Conservation (phyloP, 2,329 filamentous ascomycete genomes). For the Aspergillus pseudotamarii region DNA sequence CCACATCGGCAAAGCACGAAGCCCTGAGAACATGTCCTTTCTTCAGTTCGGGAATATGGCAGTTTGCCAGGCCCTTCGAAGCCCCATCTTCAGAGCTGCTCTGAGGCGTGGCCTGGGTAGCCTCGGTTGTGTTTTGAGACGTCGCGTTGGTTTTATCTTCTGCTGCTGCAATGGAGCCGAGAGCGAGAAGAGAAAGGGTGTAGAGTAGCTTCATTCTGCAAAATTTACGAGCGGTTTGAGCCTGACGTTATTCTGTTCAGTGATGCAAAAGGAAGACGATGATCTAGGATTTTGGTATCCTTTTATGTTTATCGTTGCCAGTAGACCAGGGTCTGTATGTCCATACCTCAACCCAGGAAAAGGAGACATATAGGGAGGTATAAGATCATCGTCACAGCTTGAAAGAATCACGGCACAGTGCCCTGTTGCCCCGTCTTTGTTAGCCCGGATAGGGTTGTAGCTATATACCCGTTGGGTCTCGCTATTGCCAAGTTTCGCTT, state of each 20-base stretch:
- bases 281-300: neutral
- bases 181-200: neutral
- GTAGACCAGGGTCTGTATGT: neutral
- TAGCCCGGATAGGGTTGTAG: neutral
- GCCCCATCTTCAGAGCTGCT: too few relatives aligned
- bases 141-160: neutral
- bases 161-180: neutral
- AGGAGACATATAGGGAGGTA: neutral
- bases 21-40: neutral
- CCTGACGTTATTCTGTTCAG: neutral
- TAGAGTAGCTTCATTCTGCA: neutral
- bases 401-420: neutral
- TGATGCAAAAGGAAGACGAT: neutral
- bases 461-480: neutral
- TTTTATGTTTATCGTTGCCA: neutral
- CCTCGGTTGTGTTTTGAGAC: too few relatives aligned
- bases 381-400: neutral
- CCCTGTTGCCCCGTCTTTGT: neutral
- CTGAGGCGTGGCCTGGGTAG: too few relatives aligned
- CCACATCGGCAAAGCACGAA: neutral
- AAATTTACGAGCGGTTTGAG: neutral
- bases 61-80: neutral
- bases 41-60: neutral
- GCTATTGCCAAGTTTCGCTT: neutral
- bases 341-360: neutral